Base-by-base conservation (phyloP, 176 grass and related monocot species). In the Oryza longistaminata region DNA sequence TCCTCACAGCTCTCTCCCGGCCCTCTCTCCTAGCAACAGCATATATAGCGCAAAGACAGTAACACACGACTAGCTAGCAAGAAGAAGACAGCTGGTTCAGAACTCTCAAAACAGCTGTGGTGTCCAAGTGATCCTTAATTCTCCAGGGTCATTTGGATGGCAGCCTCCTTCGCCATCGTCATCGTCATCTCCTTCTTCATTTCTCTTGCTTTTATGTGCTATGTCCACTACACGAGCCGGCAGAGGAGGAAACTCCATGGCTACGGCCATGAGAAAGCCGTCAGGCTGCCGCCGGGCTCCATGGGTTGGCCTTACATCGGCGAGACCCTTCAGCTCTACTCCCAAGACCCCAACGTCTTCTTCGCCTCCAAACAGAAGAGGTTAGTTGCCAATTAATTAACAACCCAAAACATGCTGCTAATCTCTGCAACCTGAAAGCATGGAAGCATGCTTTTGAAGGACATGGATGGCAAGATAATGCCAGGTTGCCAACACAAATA, bases 321-420 rank as follows among this genome's bases (percentile, higher is more conserved):
- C 71, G 97, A 99, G 90, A 99, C 97, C 66, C 84, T 96, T 33
- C 91, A 96, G 73, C 93, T 99, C 71, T 99, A 99, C 76, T 99
- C 93, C 22, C 90, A 96, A 60, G 88, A 99, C 81, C 97, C 97
- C 43, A 92, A 89, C 69, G n/a, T 86, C 68, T 99, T 99, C 92
- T 96, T 96, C 68, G 78, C 81, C 76, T 68, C 86, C 82, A 99
- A 81, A 76, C 90, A 92, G 75, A 96, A 91, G 76, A 92, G 93
- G 94, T 96, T 31, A 39, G 74, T n/a, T 26, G 21, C 33, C 34
- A 5, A 44, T 17, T 25, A 58, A 58, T 6, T 35, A 37, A 40
- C 7, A 58, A n/a, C 53, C 16, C 21, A 22, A 22, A 39, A n/a
- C 79, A 40, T 31, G 39, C 58, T 19, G 21, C 5, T 5, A 55